A percentile compares a stretch with the other conserved stretches of the same genome.
Conservation (phyloP, 768 basidiomycete genomes). For the Xerocomus spinulosus region DNA sequence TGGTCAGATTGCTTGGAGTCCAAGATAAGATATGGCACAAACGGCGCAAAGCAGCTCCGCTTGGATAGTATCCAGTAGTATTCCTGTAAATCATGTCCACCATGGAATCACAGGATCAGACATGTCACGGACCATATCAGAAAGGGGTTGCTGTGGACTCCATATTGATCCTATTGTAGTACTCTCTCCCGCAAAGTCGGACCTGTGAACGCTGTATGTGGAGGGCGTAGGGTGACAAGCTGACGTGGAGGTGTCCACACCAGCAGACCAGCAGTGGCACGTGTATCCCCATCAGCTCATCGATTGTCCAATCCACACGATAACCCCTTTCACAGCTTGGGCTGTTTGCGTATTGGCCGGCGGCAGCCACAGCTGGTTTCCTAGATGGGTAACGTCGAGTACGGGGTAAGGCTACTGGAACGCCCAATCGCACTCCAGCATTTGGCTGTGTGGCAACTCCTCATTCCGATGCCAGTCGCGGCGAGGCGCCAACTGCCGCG, state of each 20-base stretch:
- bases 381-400: not conserved
- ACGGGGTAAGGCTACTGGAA: not conserved
- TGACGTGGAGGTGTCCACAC: not conserved
- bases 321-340: constrained; percentile 13
- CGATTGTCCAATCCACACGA: constrained; percentile 21
- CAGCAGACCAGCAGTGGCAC: too few species aligned
- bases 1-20: too few species aligned
- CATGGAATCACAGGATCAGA: constrained; percentile 5
- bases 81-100: constrained; percentile 6
- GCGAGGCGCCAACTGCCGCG: not conserved
- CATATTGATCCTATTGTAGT: too few species aligned
- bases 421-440: too few species aligned
- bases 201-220: constrained; percentile 6
- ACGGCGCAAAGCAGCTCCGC: constrained; percentile 9
- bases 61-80: constrained; percentile 6
- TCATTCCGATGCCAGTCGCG: too few species aligned
- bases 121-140: too few species aligned
- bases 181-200: constrained; percentile 1
- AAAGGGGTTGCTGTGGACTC: constrained; percentile 25
- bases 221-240: constrained; percentile 17
- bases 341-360: not conserved
- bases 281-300: not conserved
- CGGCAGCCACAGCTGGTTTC: too few species aligned
- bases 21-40: constrained; percentile 21
- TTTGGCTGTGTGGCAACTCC: constrained; percentile 2